Base-by-base conservation (phyloP, 2,329 filamentous ascomycete species). In the Apiospora kogelbergensis region DNA sequence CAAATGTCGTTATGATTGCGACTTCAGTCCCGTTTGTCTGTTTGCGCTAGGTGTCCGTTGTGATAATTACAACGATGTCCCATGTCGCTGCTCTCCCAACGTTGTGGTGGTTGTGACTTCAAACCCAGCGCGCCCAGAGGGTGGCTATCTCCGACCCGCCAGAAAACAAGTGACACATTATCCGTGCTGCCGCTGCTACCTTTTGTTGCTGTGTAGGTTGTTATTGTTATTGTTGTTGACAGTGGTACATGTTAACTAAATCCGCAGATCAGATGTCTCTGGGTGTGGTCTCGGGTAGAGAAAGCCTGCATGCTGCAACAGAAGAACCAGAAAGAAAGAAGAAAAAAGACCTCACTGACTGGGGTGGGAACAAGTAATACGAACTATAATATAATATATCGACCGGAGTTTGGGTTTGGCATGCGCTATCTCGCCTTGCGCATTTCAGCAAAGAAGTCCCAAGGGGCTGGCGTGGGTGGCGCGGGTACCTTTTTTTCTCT, bases 401-500 rank as follows among this genome's bases (percentile, higher is more conserved):
- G 17, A 20, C 26, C 4, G 17, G 53, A 60, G 53, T 60, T 7
- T 37, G 53, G 53, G 15, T 60, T 37, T 60, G 53, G 53, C 20
- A 60, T 30, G 53, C 53, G 53, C 53, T 37, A 60, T 60, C 53
- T 30, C 53, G 53, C 53, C 53, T 60, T 60, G 53, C 30, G 53
- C 30, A 60, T 60, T 60, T 60, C 53, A 60, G 53, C 53, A 10
- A 37, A 57, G 9, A 45, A 37, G 33, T 37, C 53, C 53, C 26
- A 60, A 37, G 30, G 53, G 30, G 26, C 24, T 6, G 53, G 53
- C 53, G 53, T 60, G 53, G 53, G 20, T 60, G 53, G 53, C 53
- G 53, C 53, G 53, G 53, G 53, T 60, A 60, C 53, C 30, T 57
- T 57, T 57, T 60, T 60, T 57, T 33, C 53, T 20, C 33, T 57